Percentiles rank a stretch among this genome's conserved stretches.
Evolutionary conservation across 2,329 filamentous ascomycete genomes (phyloP).

Genomic region (Plectosphaerella cucumerina): DNA sequence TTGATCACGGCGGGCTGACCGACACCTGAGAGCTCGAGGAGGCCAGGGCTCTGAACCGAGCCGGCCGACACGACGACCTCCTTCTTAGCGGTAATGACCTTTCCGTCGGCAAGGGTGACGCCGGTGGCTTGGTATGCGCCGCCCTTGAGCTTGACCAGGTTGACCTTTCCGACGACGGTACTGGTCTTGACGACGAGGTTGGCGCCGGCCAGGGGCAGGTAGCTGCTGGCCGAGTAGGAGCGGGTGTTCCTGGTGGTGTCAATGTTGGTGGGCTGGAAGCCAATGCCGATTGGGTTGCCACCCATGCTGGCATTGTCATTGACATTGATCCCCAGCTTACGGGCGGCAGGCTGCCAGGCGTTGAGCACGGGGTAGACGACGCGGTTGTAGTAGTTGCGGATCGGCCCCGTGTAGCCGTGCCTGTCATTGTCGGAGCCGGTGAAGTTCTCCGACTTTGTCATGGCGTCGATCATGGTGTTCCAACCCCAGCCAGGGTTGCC

Average conservation of each 20-base stretch:
- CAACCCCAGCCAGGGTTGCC: conserved; percentile 30
- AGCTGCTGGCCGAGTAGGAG: conserved; percentile 24
- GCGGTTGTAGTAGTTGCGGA: conserved; percentile 12
- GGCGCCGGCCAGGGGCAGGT: conserved; percentile 29
- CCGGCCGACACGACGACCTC: conserved; percentile 11
- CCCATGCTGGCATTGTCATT: conserved; percentile 7
- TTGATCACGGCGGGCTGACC: conserved; percentile 26
- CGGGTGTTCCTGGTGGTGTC: conserved; percentile 23
- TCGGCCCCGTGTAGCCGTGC: conserved; percentile 16
- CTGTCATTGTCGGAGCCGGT: conserved; percentile 13
- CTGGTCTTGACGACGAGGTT: conserved; percentile 32
- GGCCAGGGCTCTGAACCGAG: conserved; percentile 11
- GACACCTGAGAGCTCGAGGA: conserved; percentile 29
- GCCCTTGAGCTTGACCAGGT: conserved; percentile 6
- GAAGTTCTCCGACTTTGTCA: conserved; percentile 22
- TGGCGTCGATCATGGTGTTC: conserved; percentile 26
- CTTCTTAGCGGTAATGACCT: conserved; percentile 1
- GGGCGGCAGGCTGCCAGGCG: conserved; percentile 10
- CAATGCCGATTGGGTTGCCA: conserved; percentile 11
- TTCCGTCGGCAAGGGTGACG: conserved; percentile 3
- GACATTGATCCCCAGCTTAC: conserved; percentile 4
- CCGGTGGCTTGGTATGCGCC: neutral
- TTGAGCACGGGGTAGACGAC: conserved; percentile 5
- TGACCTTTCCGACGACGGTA: conserved; percentile 22
- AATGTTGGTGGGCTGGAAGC: conserved; percentile 25